Base-by-base conservation (phyloP, 1,139 yeast species). In the Debaryomycetaceae sp. region DNA sequence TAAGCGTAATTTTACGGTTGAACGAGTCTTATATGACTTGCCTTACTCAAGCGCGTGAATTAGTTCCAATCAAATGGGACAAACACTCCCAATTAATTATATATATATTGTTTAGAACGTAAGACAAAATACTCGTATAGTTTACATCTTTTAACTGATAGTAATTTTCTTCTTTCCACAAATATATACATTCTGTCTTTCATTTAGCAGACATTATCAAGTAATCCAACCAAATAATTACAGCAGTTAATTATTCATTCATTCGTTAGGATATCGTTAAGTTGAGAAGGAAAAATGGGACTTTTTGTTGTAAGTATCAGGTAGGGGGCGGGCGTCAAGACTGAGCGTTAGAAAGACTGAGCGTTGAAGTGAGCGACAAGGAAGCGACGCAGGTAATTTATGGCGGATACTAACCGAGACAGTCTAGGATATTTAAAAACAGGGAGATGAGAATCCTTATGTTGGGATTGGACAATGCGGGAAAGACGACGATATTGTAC, bases 401-500 rank as follows among this genome's bases (percentile, higher is more conserved):
- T n/a, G 16, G n/a, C n/a, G 18, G 6, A 19, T 41, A 38, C 42
- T 43, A 43, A 43, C 46, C 9, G 24, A 22, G 14, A n/a, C 30
- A 44, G 63, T 72, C 78, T 31, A 69, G 65, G 55, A 49, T 72
- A 46, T 72, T 72, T 52, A 87, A 87, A 58, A 95, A 87, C 56
- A 73, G 76, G 42, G 81, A 77, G 58, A 70, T 76, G 73, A 68
- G 94, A 59, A 83, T 89, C 58, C 75, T 89, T 51, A 88, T 89
- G 96, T 76, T 89, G 48, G 97, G 97, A 13, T 74, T 89, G 48
- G 96, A 88, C 60, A 87, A 88, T 51, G 96, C 96, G 4, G 96
- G 96, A 38, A 88, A 88, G 62, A 88, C 96, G 11, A 87, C 85
- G 29, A 82, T 84, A 44, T 70, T 84, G 41, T 83, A 83, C 65